Evolutionary conservation across 208 protist genomes (phyloP).

Genomic region (Spongospora subterranea): DNA sequence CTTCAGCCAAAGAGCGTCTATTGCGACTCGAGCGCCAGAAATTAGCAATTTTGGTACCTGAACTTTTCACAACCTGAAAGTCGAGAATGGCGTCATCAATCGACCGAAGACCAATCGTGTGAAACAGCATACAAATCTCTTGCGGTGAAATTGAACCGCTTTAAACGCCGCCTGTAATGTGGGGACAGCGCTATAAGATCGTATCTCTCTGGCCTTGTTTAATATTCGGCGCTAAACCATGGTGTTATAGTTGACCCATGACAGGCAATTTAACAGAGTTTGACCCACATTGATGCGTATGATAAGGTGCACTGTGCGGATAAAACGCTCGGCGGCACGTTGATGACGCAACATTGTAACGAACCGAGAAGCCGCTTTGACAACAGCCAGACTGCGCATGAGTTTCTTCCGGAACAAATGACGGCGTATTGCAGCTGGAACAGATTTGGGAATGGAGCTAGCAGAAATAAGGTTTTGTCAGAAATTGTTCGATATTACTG

Average conservation of each 20-base stretch:
- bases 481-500: too few relatives aligned
- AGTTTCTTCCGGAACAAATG: neutral
- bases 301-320: neutral
- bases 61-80: neutral
- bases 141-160: constrained; percentile 6
- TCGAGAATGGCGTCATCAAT: neutral
- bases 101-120: neutral
- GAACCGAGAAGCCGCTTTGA: neutral
- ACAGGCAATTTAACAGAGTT: neutral
- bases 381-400: neutral
- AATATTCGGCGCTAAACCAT: neutral
- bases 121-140: neutral
- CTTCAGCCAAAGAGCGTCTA: neutral
- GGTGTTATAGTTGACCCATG: neutral
- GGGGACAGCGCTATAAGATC: neutral
- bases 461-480: too few relatives aligned
- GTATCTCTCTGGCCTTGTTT: neutral
- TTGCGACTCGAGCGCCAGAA: constrained; percentile 8
- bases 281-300: neutral
- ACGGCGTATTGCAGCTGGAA: neutral
- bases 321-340: neutral
- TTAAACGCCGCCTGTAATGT: neutral
- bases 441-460: neutral
- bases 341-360: constrained; percentile 5
- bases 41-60: neutral